phyloP scores from a whole-genome alignment of 2,329 filamentous ascomycete genomes.

The Myotisia sp. region DNA sequence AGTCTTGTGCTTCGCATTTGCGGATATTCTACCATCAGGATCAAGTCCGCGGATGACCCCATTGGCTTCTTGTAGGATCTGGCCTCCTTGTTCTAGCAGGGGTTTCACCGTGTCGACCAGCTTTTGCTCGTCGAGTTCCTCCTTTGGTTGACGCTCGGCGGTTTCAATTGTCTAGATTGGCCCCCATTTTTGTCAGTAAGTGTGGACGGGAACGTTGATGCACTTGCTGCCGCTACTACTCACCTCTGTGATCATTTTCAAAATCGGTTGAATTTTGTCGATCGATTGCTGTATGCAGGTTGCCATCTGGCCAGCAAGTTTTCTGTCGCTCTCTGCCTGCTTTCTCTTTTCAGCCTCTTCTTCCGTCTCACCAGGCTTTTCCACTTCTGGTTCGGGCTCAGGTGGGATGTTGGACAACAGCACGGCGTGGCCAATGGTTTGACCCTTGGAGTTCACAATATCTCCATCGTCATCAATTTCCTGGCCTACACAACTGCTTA shows the following conservation, averaged over 20 bases:
- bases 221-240: slow-evolving; percentile 16
- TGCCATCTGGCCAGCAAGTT: slow-evolving; percentile 65
- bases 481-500: too few species aligned
- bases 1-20: slow-evolving; percentile 69
- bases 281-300: slow-evolving; percentile 61
- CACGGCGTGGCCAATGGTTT: slow-evolving; percentile 50
- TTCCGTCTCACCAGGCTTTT: slow-evolving; percentile 17
- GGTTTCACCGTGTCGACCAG: slow-evolving; percentile 77
- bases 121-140: slow-evolving; percentile 80
- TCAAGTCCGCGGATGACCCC: slow-evolving; percentile 76
- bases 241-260: slow-evolving; percentile 72
- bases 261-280: slow-evolving; percentile 70
- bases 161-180: slow-evolving; percentile 53
- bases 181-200: not conserved
- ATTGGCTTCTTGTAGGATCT: slow-evolving; percentile 73
- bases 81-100: slow-evolving; percentile 70
- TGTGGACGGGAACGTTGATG: not conserved
- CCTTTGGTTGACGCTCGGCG: slow-evolving; percentile 65
- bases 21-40: slow-evolving; percentile 71
- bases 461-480: slow-evolving; percentile 38
- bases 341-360: slow-evolving; percentile 42
- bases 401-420: slow-evolving; percentile 43
- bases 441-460: slow-evolving; percentile 45
- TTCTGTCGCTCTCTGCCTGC: slow-evolving; percentile 51
- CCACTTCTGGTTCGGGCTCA: slow-evolving; percentile 9